Evolutionary conservation across 768 basidiomycete species (phyloP), one percentile per base, ranked within the genome.

Genomic region (Mycena belliarum): DNA sequence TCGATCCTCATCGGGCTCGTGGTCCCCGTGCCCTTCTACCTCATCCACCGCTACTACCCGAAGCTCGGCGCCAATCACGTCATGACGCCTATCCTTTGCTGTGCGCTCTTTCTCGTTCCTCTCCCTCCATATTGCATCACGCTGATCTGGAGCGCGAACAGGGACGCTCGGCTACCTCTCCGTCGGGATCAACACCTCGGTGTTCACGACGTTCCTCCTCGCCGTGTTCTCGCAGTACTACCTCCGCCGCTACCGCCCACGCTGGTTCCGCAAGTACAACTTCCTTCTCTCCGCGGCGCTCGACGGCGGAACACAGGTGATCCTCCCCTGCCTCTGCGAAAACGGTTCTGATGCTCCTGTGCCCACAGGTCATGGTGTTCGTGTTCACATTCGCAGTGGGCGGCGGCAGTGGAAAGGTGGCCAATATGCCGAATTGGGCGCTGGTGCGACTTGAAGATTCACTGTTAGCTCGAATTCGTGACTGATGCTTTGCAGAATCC

Each of bases 311-410:
- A 74, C 73, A 1, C 74, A 82, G 50, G 76, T 79, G 65, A 9
- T 72, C 57, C 49, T 32, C 10, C 71, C 57, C 49, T 35, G 14
- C 35, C 33, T 5, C 18, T 73, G 73, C 70, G 63, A 80, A 73
- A 54, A 76, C 75, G n/a, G 72, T 75, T 64, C 70, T 72, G 10
- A 73, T 32, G 29, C 29, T 32, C 29, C 16, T 4, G 7, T 79
- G 57, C 79, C 55, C 71, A 79, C 59, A 82, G 68, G 80, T 83
- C 16, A 84, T 84, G 82, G 75, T 80, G 25, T 81, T 81, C 66
- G 71, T 83, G 15, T 70, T 78, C 15, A 80, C 82, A 1, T 67
- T 82, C 71, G 63, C 81, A 0, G 80, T 85, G 80, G 77, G 75
- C 25, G 78, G 78, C 1, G 78, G 76, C 4, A 76, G 77, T 40